Base-by-base conservation (phyloP, 176 grass and related monocot genomes). In the Triticum turgidum region DNA sequence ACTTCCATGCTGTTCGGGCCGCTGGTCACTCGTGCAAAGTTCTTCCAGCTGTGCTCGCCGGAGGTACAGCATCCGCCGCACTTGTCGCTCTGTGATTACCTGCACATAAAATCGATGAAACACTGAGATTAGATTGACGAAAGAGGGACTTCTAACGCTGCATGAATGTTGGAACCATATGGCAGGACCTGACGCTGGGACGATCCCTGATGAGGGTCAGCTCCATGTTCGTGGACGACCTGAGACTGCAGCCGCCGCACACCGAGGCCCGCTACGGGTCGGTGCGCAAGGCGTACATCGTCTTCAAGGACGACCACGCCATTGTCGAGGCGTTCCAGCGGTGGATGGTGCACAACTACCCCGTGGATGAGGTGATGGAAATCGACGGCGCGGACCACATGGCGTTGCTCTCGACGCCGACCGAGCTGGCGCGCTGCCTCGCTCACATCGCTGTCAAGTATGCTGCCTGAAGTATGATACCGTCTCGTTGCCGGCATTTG, bases 191-290 rank as follows among this genome's bases (percentile, higher is more conserved):
- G 6, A 92, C 91, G 4, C 84, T 98, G 0, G 86, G 11, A 66
- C 67, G 9, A 17, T 92, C 82, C 15, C 80, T 98, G 38, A 1
- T 91, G 58, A 92, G 93, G 67, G 64, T 90, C 12, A 68, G 83
- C 1, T 95, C 91, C 1, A 45, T 92, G 54, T 98, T 98, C 65
- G 6, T 78, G 11, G 88, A 98, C 13, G 91, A 98, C 21, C 86
- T 94, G 25, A 29, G 11, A 0, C 7, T 12, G 30, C 79, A 77
- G 80, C 56, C 64, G 12, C 88, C 96, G 1, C 86, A 86, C 64
- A 86, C 88, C 35, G 0, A 71, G 69, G 77, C 9, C 0, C 54
- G 88, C 6, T 95, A 95, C 65, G 96, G 93, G 0, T 89, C 88
- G 33, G 96, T 94, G 65, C 81, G 84, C 5, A 80, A 71, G 87